Evolutionary conservation across 352 stramenopile genomes (phyloP).

Genomic region (Pythium apleroticum): DNA sequence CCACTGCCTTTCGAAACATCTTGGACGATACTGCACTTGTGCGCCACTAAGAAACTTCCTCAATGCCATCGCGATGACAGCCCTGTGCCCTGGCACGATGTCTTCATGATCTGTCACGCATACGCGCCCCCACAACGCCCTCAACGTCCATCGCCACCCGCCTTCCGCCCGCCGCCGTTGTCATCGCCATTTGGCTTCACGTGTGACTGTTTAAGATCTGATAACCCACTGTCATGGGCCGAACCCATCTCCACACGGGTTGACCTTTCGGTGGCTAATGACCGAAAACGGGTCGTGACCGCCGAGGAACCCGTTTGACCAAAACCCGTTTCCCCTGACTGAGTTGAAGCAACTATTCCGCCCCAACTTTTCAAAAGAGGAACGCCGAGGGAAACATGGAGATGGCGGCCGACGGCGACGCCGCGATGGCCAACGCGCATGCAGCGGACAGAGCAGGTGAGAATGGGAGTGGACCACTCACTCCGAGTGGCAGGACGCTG

Average conservation of each 20-base stretch:
- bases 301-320: conserved; percentile 1
- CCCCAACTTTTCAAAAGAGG: conserved; percentile 3
- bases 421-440: background rate
- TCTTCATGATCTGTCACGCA: too few relatives aligned
- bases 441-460: background rate
- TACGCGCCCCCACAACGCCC: too few relatives aligned
- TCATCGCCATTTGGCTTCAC: background rate
- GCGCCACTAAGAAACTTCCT: background rate
- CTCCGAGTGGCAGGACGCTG: background rate
- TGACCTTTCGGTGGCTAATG: too few relatives aligned
- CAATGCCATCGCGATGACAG: background rate
- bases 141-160: too few relatives aligned
- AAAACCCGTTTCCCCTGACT: background rate
- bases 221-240: background rate
- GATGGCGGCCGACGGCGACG: background rate
- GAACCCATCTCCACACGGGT: background rate
- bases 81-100: too few relatives aligned
- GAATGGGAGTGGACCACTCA: too few relatives aligned
- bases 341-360: conserved; percentile 26
- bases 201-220: conserved; percentile 1
- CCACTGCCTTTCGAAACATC: background rate
- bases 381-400: conserved; percentile 19
- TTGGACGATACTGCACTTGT: background rate
- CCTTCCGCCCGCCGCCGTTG: background rate
- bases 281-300: background rate